These are phyloP conservation scores for Trypanosoma avium DNA, from an alignment of 208 protist genomes.

Conservation along the genomic window DNA sequence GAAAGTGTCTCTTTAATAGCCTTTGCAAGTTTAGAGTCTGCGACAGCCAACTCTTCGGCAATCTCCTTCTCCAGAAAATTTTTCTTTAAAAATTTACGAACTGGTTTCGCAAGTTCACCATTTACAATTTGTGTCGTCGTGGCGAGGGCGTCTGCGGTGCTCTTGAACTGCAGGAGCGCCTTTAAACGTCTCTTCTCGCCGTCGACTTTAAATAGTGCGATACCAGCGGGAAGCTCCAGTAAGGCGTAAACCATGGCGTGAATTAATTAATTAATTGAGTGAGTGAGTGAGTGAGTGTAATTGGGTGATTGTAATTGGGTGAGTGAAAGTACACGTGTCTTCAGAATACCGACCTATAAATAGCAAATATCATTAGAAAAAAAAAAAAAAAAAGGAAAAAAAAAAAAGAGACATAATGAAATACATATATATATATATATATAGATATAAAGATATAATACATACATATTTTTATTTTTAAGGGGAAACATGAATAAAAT, in stretches of 20 bases:
- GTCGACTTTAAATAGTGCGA: slow-evolving; percentile 98
- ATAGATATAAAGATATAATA: background rate
- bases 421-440: slow-evolving; percentile 11
- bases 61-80: slow-evolving; percentile 92
- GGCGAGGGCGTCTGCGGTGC: slow-evolving; percentile 97
- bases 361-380: slow-evolving; percentile 13
- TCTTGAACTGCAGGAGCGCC: slow-evolving; percentile 93
- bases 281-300: background rate
- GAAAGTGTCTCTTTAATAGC: slow-evolving; percentile 97
- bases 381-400: slow-evolving; percentile 12
- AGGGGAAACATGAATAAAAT: too few relatives aligned
- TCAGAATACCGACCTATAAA: too few relatives aligned
- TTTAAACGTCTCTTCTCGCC: slow-evolving; percentile 90
- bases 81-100: slow-evolving; percentile 99
- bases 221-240: slow-evolving; percentile 98
- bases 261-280: slow-evolving; percentile 13
- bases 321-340: too few relatives aligned
- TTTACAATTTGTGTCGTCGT: slow-evolving; percentile 96
- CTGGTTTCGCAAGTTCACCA: slow-evolving; percentile 93
- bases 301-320: background rate
- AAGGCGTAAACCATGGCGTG: slow-evolving; percentile 95
- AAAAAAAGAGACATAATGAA: background rate
- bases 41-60: slow-evolving; percentile 92
- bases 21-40: slow-evolving; percentile 95
- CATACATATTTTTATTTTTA: too few relatives aligned